These are phyloP conservation scores for Vanrija sp. DNA, from an alignment of 1,284 basidiomycete genomes.

Conservation along the genomic window DNA sequence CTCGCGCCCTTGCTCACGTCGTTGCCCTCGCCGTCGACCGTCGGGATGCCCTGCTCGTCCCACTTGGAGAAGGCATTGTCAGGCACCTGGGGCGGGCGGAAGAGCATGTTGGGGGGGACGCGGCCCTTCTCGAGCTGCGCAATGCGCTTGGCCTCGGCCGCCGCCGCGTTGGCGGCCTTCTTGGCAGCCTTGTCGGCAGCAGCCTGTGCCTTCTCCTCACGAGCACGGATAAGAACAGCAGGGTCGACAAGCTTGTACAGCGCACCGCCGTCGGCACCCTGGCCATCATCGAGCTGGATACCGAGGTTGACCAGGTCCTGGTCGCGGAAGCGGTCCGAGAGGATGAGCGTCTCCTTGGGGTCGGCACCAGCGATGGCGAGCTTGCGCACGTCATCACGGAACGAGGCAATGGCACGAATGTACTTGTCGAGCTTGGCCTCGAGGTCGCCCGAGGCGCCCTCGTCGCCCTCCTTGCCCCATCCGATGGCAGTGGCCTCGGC, in stretches of 20 bases:
- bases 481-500: constrained; percentile 44
- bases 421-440: constrained; percentile 89
- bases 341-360: constrained; percentile 63
- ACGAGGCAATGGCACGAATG: constrained; percentile 75
- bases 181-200: constrained; percentile 73
- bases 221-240: constrained; percentile 71
- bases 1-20: constrained; percentile 76
- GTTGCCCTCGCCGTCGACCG: constrained; percentile 75
- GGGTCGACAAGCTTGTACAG: constrained; percentile 90
- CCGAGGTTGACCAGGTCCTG: constrained; percentile 86
- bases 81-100: constrained; percentile 72
- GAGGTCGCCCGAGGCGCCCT: constrained; percentile 55
- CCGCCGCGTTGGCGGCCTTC: constrained; percentile 70
- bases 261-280: constrained; percentile 87
- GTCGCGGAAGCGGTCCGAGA: constrained; percentile 88
- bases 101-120: constrained; percentile 70
- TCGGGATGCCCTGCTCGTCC: constrained; percentile 80
- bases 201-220: constrained; percentile 82
- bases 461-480: constrained; percentile 51
- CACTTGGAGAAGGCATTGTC: constrained; percentile 70
- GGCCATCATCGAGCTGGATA: constrained; percentile 86
- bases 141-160: constrained; percentile 66
- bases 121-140: constrained; percentile 82
- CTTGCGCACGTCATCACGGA: constrained; percentile 84
- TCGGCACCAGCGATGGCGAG: constrained; percentile 71